phyloP scores from a whole-genome alignment of 2,329 filamentous ascomycete species.

The Coniella lustricola region DNA sequence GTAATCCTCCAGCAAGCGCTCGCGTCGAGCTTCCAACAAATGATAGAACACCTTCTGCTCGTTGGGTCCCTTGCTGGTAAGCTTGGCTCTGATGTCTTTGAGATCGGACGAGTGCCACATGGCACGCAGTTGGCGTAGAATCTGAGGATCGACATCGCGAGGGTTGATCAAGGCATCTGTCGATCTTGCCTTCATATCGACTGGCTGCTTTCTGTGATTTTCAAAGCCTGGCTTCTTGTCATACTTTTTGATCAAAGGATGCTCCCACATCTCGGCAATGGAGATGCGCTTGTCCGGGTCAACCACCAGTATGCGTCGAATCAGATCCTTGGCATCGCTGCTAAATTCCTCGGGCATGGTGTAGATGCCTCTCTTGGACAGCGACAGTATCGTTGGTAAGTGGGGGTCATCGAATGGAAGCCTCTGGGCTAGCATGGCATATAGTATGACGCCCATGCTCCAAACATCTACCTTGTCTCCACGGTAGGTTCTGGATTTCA shows the following conservation, averaged over 20 bases:
- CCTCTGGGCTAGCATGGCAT: conserved; percentile 74
- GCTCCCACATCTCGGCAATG: conserved; percentile 76
- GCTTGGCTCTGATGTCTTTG: conserved; percentile 59
- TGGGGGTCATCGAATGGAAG: conserved; percentile 74
- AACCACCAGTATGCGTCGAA: conserved; percentile 69
- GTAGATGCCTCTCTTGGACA: conserved; percentile 54
- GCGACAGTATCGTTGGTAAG: conserved; percentile 46
- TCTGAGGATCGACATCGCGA: conserved; percentile 69
- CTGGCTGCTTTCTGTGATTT: conserved; percentile 43
- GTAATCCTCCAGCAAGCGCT: conserved; percentile 83
- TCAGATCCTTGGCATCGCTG: conserved; percentile 66
- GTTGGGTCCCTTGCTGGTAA: conserved; percentile 64
- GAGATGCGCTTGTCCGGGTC: conserved; percentile 73
- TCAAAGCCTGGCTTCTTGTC: conserved; percentile 65
- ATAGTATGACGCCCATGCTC: conserved; percentile 88
- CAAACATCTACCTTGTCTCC: conserved; percentile 88
- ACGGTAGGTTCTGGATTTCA: conserved; percentile 68
- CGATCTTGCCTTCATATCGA: conserved; percentile 54
- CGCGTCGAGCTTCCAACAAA: conserved; percentile 72
- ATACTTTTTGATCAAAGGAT: conserved; percentile 81
- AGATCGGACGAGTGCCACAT: conserved; percentile 85
- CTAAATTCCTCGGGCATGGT: conserved; percentile 57
- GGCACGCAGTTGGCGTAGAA: conserved; percentile 78
- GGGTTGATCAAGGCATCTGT: conserved; percentile 50
- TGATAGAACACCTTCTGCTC: conserved; percentile 93